Conservation (phyloP, 352 stramenopile species). For the Pythium rishiriense region DNA sequence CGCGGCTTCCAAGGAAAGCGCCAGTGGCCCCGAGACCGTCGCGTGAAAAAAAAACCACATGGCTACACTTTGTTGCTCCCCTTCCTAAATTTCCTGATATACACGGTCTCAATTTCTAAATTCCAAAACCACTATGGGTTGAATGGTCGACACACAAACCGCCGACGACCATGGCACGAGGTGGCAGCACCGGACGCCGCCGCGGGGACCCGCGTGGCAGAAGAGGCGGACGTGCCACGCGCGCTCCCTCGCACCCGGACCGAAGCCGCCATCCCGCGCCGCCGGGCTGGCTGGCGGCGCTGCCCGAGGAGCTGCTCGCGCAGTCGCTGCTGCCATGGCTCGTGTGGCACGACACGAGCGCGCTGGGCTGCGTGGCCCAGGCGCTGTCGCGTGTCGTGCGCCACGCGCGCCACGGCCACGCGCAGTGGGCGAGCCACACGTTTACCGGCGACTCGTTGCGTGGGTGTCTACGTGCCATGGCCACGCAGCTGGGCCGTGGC, state of each 20-base stretch:
- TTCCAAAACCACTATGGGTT: too few species aligned
- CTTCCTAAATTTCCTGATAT: background rate
- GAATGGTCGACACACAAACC: too few species aligned
- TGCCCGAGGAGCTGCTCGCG: slow-evolving; percentile 49
- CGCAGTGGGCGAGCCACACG: slow-evolving; percentile 45
- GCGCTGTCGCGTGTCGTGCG: slow-evolving; percentile 30
- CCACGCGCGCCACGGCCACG: slow-evolving; percentile 21
- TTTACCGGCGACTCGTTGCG: slow-evolving; percentile 19
- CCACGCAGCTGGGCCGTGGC: slow-evolving; percentile 24
- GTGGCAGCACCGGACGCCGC: too few species aligned
- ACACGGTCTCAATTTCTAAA: background rate
- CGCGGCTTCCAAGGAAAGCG: slow-evolving; percentile 6
- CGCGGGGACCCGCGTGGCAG: too few species aligned
- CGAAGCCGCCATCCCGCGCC: background rate
- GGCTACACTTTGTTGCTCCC: background rate
- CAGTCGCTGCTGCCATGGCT: slow-evolving; percentile 43
- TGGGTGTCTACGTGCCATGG: slow-evolving; percentile 34
- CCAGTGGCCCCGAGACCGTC: background rate
- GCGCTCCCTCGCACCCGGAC: too few species aligned
- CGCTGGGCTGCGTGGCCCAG: slow-evolving; percentile 35
- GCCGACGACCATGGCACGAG: too few species aligned
- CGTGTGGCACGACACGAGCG: slow-evolving; percentile 45
- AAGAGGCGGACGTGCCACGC: too few species aligned
- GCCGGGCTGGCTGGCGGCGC: slow-evolving; percentile 6
- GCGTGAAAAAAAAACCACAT: background rate